Evolutionary conservation across 352 stramenopile species (phyloP).

Genomic region (Elongisporangium anandrum): DNA sequence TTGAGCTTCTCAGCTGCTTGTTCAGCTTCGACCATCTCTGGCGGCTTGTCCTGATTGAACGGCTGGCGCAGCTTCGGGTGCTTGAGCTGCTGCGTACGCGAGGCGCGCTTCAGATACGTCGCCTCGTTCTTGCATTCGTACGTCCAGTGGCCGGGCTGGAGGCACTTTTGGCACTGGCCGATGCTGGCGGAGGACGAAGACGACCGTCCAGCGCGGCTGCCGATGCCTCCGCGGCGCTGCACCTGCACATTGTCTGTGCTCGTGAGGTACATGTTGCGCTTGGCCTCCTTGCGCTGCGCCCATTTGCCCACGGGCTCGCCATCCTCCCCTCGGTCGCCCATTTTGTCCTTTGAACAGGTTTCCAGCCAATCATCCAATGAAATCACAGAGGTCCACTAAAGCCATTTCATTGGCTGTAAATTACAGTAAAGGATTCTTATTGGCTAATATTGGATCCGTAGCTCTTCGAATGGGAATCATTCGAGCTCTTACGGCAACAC

Average conservation of each 20-base stretch:
- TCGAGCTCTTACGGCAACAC: too few relatives aligned
- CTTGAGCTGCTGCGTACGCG: slow-evolving; percentile 71
- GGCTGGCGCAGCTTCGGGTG: slow-evolving; percentile 78
- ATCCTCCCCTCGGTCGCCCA: slow-evolving; percentile 19
- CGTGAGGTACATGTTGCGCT: slow-evolving; percentile 82
- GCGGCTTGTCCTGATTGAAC: slow-evolving; percentile 76
- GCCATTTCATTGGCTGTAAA: slow-evolving; percentile 1
- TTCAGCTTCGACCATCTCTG: slow-evolving; percentile 25
- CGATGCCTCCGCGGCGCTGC: slow-evolving; percentile 31
- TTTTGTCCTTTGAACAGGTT: slow-evolving; percentile 7
- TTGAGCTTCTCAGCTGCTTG: slow-evolving; percentile 7
- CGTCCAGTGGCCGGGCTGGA: slow-evolving; percentile 74
- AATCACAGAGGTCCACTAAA: neutral
- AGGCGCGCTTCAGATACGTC: slow-evolving; percentile 74
- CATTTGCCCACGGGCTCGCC: slow-evolving; percentile 56
- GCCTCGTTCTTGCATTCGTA: slow-evolving; percentile 88
- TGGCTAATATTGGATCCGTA: slow-evolving; percentile 13
- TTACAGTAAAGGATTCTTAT: slow-evolving; percentile 10
- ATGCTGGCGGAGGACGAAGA: slow-evolving; percentile 7
- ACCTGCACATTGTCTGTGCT: slow-evolving; percentile 71
- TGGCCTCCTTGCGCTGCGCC: slow-evolving; percentile 67
- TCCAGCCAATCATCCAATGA: slow-evolving; percentile 6
- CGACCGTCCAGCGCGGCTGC: slow-evolving; percentile 4
- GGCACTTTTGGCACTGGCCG: slow-evolving; percentile 83
- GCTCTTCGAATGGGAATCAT: slow-evolving; percentile 12